Evolutionary conservation across 106 monocot genomes (phyloP), one percentile per base, ranked within the genome.

Genomic region (Posidonia australis): DNA sequence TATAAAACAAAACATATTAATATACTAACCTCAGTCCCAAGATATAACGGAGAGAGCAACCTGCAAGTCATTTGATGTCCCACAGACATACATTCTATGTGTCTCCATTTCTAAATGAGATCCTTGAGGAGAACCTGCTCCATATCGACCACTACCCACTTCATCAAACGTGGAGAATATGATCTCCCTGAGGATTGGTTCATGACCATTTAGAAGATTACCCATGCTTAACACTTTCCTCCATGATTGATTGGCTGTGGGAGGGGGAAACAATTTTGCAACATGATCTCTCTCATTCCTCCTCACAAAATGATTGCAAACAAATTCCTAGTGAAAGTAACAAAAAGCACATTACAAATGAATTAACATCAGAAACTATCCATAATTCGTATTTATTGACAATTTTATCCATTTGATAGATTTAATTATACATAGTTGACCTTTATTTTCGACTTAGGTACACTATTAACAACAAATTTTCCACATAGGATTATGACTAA

Each of bases 191-290:
- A 78, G 52, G 20, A 82, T 75, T 36, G 98, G 98, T 55, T 98
- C 98, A 67, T 98, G 98, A 45, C 98, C 98, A 77, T 91, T 91
- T 14, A 98, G 76, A 67, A 98, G 85, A 79, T 98, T 98, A 14
- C 98, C 98, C 98, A 98, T 98, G 78, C 87, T 98, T 75, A 98
- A 65, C 46, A 98, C 98, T 76, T 91, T 98, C 74, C 98, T 80
- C 98, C 98, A 98, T 62, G 98, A 98, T 46, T 98, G 98, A 69
- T 74, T 91, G 30, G 87, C 84, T 62, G 91, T 87, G 29, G 98
- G 98, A 23, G 80, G 87, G 11, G 91, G 90, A 47, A 98, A 98
- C 59, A 98, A 64, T 42, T 65, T 73, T 41, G 78, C 44, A 21
- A 91, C 68, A n/a, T 28, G 73, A 59, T 87, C 87, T 81, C 87